Conservation (phyloP, 192 early-diverging fungal genomes). For the Mortierella alpina region DNA sequence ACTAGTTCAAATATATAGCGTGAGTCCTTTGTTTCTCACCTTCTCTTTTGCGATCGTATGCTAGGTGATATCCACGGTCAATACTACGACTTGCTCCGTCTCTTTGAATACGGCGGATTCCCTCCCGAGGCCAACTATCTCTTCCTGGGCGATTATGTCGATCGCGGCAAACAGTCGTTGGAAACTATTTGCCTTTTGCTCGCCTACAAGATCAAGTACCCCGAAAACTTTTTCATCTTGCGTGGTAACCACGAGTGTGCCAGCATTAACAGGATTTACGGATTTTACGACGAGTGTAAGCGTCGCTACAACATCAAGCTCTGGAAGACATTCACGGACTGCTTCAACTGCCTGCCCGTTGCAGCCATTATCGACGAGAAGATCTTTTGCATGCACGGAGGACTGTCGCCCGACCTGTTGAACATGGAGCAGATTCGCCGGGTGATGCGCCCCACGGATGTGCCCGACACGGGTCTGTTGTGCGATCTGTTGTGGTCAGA, state of each 20-base stretch:
- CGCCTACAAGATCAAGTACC: constrained; percentile 99
- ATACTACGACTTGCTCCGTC: constrained; percentile 95
- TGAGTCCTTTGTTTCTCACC: background rate
- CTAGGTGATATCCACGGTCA: constrained; percentile 89
- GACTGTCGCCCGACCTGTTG: constrained; percentile 95
- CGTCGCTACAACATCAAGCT: constrained; percentile 98
- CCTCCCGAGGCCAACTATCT: constrained; percentile 97
- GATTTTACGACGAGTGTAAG: constrained; percentile 59
- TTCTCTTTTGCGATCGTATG: background rate
- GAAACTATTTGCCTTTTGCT: constrained; percentile 97
- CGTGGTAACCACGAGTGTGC: constrained; percentile 98
- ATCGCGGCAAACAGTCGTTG: constrained; percentile 96
- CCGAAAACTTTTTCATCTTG: constrained; percentile 98
- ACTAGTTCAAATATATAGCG: background rate
- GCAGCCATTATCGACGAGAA: constrained; percentile 98
- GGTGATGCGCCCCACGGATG: constrained; percentile 97
- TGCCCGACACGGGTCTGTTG: constrained; percentile 95
- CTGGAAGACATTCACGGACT: constrained; percentile 99
- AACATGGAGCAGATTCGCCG: constrained; percentile 97
- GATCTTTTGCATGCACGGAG: constrained; percentile 99
- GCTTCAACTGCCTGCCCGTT: constrained; percentile 98
- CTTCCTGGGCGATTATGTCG: constrained; percentile 97
- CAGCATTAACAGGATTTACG: constrained; percentile 74
- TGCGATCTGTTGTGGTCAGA: constrained; percentile 98
- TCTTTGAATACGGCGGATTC: constrained; percentile 97